Conservation (phyloP, 257 asterid genomes). For the Solanum virginianum region DNA sequence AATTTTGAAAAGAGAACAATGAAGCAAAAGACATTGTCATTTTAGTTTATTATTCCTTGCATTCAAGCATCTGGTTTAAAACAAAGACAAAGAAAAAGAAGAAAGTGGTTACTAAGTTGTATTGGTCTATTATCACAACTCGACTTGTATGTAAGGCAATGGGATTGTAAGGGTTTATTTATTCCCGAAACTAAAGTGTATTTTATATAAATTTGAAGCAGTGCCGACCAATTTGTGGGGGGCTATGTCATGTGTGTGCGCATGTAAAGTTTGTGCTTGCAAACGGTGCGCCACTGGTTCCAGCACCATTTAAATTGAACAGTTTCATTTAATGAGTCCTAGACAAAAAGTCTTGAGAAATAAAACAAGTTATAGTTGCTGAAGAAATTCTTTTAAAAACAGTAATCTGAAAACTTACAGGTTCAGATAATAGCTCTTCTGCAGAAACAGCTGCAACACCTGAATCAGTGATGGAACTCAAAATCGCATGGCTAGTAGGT, state of each 20-base stretch:
- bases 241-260: not conserved
- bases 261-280: not conserved
- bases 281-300: not conserved
- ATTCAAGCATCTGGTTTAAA: not conserved
- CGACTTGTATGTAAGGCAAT: not conserved
- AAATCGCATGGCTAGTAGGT: slow-evolving; percentile 34
- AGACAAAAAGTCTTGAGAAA: not conserved
- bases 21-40: not conserved
- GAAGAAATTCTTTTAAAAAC: not conserved
- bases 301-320: not conserved
- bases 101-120: not conserved
- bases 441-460: slow-evolving; percentile 32
- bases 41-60: not conserved
- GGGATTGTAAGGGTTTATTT: not conserved
- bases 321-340: not conserved
- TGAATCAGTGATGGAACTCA: slow-evolving; percentile 15
- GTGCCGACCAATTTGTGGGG: not conserved
- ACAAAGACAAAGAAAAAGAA: not conserved
- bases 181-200: not conserved
- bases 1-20: not conserved
- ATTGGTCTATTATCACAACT: not conserved
- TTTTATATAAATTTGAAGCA: no score
- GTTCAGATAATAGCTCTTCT: slow-evolving; percentile 45
- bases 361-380: not conserved
- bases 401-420: slow-evolving; percentile 32